Evolutionary conservation across 768 basidiomycete genomes (phyloP).

Genomic region (Termitomyces sp.): DNA sequence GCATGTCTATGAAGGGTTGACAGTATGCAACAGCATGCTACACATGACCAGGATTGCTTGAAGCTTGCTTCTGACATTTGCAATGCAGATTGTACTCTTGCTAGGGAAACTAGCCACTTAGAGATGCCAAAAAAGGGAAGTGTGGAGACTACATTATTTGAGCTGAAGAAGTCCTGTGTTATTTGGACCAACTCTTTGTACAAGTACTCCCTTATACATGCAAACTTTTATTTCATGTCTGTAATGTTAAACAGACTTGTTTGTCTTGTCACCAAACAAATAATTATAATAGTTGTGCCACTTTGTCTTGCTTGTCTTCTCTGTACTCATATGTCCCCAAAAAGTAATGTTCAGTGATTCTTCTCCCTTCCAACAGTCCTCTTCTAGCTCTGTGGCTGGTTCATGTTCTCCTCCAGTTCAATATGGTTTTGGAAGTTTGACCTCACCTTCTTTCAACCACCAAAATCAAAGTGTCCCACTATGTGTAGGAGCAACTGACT

Average conservation of each 20-base stretch:
- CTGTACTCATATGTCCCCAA: not conserved
- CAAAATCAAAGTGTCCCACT: no score
- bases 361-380: not conserved
- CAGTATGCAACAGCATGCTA: not conserved
- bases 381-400: not conserved
- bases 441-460: no score
- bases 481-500: no score
- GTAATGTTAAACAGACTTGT: not conserved
- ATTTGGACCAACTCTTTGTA: not conserved
- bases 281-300: not conserved
- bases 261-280: not conserved
- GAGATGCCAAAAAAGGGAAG: no score
- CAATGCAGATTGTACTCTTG: no score
- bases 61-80: conserved; percentile 17
- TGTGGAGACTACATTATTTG: no score
- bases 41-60: not conserved
- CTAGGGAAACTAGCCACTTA: no score
- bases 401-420: not conserved
- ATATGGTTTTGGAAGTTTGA: not conserved
- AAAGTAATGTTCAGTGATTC: not conserved
- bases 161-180: no score
- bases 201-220: no score
- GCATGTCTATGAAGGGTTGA: not conserved
- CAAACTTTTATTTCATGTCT: no score
- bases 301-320: not conserved